phyloP scores from a whole-genome alignment of 2,329 filamentous ascomycete species.

The Massarina eburnea region DNA sequence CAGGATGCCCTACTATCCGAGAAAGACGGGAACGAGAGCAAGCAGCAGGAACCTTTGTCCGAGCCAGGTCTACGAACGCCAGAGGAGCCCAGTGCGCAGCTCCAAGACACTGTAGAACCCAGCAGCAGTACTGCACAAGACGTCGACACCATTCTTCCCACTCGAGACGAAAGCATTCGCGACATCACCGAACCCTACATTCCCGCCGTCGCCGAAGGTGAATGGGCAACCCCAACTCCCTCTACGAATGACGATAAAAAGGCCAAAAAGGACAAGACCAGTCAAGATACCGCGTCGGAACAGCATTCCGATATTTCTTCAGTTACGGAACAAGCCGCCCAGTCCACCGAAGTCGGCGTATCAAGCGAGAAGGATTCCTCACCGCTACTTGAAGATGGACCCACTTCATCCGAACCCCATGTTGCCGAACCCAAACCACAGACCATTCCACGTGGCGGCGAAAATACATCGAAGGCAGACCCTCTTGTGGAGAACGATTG shows the following conservation, averaged over 20 bases:
- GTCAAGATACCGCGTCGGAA: not conserved
- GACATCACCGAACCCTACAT: not conserved
- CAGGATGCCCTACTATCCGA: slow-evolving; percentile 24
- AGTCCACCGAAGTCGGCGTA: not conserved
- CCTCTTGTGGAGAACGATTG: slow-evolving; percentile 3
- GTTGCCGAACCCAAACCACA: not conserved
- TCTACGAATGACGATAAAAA: slow-evolving; percentile 28
- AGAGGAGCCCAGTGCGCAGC: slow-evolving; percentile 2
- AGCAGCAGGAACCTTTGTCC: slow-evolving; percentile 12
- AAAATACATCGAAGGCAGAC: not conserved
- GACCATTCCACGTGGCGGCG: not conserved
- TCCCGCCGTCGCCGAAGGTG: slow-evolving; percentile 9
- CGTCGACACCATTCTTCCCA: not conserved
- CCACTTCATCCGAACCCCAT: not conserved
- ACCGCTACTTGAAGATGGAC: not conserved
- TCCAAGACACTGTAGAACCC: not conserved
- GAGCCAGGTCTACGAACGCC: not conserved
- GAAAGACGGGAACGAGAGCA: slow-evolving; percentile 51
- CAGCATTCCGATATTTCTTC: not conserved
- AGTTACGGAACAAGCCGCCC: not conserved
- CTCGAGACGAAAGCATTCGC: not conserved
- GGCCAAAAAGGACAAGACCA: slow-evolving; percentile 16
- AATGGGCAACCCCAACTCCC: slow-evolving; percentile 4
- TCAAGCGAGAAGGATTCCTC: slow-evolving; percentile 2
- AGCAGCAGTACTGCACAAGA: not conserved